Conservation (phyloP, 306 rosid species). For the Acacia melanoxylon region DNA sequence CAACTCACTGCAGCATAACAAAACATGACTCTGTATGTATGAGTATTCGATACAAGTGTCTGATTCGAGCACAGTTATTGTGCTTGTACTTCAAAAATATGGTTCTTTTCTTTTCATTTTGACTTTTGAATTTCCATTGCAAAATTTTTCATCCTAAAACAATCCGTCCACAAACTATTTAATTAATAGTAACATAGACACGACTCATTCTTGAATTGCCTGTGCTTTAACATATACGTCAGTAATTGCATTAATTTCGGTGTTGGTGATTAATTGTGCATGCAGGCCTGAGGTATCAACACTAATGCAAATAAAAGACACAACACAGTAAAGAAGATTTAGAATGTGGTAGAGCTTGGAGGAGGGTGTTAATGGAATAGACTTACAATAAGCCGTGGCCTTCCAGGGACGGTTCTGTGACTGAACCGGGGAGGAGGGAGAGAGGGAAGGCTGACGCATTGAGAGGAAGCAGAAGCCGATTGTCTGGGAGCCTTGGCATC, state of each 20-base stretch:
- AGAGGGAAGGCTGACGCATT: constrained; percentile 73
- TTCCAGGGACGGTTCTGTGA: constrained; percentile 69
- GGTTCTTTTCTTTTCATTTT: not conserved
- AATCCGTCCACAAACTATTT: constrained; percentile 24
- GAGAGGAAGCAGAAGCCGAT: constrained; percentile 54
- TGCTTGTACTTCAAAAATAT: not conserved
- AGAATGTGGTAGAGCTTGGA: not conserved
- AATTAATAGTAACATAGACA: not conserved
- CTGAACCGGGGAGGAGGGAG: constrained; percentile 56
- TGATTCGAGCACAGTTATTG: not conserved
- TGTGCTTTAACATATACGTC: not conserved
- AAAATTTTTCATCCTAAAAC: constrained; percentile 6
- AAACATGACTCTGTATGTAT: not conserved
- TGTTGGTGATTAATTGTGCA: not conserved
- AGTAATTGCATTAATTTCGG: not conserved
- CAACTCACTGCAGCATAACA: not conserved
- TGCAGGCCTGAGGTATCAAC: not conserved
- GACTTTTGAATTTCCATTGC: not conserved
- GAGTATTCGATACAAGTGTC: not conserved
- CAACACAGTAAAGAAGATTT: not conserved
- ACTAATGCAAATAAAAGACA: not conserved
- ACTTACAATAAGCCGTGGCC: constrained; percentile 66
- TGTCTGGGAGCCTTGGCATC: constrained; percentile 71
- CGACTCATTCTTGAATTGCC: not conserved
- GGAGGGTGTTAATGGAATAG: not conserved